Conservation (phyloP, 1,139 yeast genomes). For the Taiozyma sp. region DNA sequence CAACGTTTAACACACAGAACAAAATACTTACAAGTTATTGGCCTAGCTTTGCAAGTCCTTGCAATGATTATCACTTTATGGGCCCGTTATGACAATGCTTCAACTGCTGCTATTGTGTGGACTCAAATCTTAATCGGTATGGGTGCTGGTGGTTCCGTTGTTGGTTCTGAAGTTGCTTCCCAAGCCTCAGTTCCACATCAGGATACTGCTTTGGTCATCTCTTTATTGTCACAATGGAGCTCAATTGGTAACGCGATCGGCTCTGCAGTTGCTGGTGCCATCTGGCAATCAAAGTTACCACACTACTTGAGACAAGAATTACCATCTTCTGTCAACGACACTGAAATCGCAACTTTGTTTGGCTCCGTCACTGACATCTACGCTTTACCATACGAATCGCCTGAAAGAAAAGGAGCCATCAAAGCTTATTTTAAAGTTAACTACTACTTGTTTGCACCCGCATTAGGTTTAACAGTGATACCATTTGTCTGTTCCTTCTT, state of each 20-base stretch:
- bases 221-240: constrained; percentile 35
- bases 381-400: constrained; percentile 2
- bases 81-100: constrained; percentile 20
- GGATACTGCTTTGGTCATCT: constrained; percentile 39
- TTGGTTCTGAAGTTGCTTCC: constrained; percentile 29
- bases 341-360: neutral
- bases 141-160: constrained; percentile 30
- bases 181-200: constrained; percentile 39
- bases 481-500: constrained; percentile 8
- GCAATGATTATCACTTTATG: constrained; percentile 26
- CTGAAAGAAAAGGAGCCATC: constrained; percentile 8
- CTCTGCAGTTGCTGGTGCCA: constrained; percentile 39
- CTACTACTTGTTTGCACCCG: constrained; percentile 6
- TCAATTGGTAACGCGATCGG: constrained; percentile 43
- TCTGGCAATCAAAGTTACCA: constrained; percentile 17
- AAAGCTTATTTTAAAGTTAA: constrained; percentile 4
- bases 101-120: constrained; percentile 22
- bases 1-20: constrained; percentile 29
- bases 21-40: constrained; percentile 29
- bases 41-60: constrained; percentile 25
- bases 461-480: constrained; percentile 4
- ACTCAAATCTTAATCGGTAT: constrained; percentile 21
- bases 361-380: constrained; percentile 2
- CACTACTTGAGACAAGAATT: constrained; percentile 4
- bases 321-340: constrained; percentile 5